Base-by-base conservation (phyloP, 2,329 filamentous ascomycete genomes). In the Coniella vitis region DNA sequence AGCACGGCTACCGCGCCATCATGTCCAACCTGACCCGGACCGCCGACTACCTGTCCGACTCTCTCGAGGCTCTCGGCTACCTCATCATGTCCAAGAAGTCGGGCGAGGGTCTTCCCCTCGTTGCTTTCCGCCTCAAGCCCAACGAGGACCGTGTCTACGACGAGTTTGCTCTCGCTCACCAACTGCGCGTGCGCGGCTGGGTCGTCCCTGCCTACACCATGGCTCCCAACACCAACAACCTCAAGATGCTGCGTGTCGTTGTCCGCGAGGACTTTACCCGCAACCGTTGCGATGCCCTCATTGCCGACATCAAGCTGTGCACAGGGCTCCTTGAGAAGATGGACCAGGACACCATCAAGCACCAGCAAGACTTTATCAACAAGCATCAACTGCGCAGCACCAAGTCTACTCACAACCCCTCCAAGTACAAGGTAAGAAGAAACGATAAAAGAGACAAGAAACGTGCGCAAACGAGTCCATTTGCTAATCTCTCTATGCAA, bases 141-240 rank as follows among this genome's bases (percentile, higher is more conserved):
- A 69, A 75, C 43, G 73, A 78, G 55, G 78, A 83, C 53, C 73
- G 75, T 21, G 67, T 74, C 45, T 89, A 79, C 59, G 84, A 89
- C 60, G 86, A 90, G 66, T 90, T 90, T 53, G 77, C 84, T 1
- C 70, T 90, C 36, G 90, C 91, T 1, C 90, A 95, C 63, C 86
- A 90, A 66, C 79, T 96, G 21, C 85, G 91, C 45, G 83, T 87
- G 55, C 81, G 90, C 31, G 87, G 88, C 38, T 97, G 91, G 91
- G 86, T 96, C 25, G 87, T 96, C 0, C 91, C 91, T 0, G 91
- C 91, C 0, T 97, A 97, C 70, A 97, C 90, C 35, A 96, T 96
- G 91, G 91, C 91, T 1, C 90, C 90, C 16, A 77, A 95, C 63
- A 90, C 87, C 16, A 74, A 87, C 48, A 73, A 82, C 55, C 75